Base-by-base conservation (phyloP, 2,329 filamentous ascomycete genomes). In the Colletotrichum orbiculare region DNA sequence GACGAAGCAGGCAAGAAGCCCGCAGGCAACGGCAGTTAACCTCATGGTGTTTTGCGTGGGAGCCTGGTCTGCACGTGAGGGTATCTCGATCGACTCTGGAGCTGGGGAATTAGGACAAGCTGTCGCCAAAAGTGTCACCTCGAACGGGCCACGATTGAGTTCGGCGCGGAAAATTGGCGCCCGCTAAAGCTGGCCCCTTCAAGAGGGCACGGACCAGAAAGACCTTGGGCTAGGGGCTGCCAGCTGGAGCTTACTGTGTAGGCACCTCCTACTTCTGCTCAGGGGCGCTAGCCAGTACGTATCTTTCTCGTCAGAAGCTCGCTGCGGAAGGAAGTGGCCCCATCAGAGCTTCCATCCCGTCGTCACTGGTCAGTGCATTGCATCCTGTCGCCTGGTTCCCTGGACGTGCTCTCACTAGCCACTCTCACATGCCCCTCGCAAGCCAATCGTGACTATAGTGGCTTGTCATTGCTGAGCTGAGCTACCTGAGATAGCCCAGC, bases 1-100 rank as follows among this genome's bases (percentile, higher is more conserved):
- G 62, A 89, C 81, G 69, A 92, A 79, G 73, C 85, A 88, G 81
- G 91, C 91, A 77, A 96, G 76, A 58, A 96, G 85, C 82, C 90
- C 88, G 71, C 86, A 83, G 58, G 88, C 80, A 67, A 92, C 73
- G 69, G 85, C 78, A 68, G 84, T 81, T 69, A 90, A 77, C 81
- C 87, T 91, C 92, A 94, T 94, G 54, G 73, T 84, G 72, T 53
- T 48, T 54, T 34, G 50, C 34, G 60, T 66, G 48, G 54, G 43
- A 66, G 39, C 49, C 49, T 64, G 33, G 42, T 37, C 38, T 54
- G 54, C 59, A 55, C 56, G 63, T 66, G 53, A 59, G 65, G 67
- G 35, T 59, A 59, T 60, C 42, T 45, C 54, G 41, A 15, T 58
- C 43, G 60, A 50, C 60, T 64, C 48, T 59, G 25, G 48, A 50